A percentile compares a stretch with the other conserved stretches of the same genome.
Evolutionary conservation across 2,329 filamentous ascomycete genomes (phyloP).

Genomic region (Emmonsia crescens): DNA sequence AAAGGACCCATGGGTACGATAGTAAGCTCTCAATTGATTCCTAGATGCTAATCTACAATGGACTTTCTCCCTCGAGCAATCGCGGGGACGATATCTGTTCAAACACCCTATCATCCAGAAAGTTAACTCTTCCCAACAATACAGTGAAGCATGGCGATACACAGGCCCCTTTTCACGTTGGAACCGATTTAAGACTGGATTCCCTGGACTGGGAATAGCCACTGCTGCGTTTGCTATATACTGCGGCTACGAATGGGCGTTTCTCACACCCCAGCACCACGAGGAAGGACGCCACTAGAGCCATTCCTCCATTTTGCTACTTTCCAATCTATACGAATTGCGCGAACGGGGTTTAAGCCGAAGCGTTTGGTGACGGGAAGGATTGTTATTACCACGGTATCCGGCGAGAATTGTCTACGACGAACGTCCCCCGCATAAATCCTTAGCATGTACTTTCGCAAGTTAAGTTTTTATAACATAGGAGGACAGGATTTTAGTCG

Average conservation of each 20-base stretch:
- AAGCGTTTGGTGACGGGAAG: background rate
- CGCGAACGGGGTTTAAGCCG: background rate
- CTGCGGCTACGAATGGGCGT: slow-evolving; percentile 80
- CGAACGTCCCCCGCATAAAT: too few relatives aligned
- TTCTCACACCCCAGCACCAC: slow-evolving; percentile 61
- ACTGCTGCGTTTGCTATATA: slow-evolving; percentile 85
- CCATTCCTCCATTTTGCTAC: background rate
- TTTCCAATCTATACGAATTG: background rate
- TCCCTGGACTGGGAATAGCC: slow-evolving; percentile 87
- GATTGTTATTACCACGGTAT: background rate
- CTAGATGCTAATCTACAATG: background rate
- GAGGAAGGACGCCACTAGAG: slow-evolving; percentile 47
- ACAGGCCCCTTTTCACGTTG: slow-evolving; percentile 73
- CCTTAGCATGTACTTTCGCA: background rate
- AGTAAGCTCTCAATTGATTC: slow-evolving; percentile 35
- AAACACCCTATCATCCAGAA: background rate
- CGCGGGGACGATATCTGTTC: background rate
- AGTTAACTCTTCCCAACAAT: background rate
- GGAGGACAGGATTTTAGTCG: background rate
- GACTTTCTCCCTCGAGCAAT: background rate
- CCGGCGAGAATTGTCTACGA: background rate
- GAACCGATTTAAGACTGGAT: slow-evolving; percentile 77
- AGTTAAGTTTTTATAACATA: background rate
- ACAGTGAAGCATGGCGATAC: slow-evolving; percentile 92
- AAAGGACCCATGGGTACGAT: slow-evolving; percentile 53